Evolutionary conservation across 73 alveolate species (phyloP).

Genomic region (Tetrahymena elliotti): DNA sequence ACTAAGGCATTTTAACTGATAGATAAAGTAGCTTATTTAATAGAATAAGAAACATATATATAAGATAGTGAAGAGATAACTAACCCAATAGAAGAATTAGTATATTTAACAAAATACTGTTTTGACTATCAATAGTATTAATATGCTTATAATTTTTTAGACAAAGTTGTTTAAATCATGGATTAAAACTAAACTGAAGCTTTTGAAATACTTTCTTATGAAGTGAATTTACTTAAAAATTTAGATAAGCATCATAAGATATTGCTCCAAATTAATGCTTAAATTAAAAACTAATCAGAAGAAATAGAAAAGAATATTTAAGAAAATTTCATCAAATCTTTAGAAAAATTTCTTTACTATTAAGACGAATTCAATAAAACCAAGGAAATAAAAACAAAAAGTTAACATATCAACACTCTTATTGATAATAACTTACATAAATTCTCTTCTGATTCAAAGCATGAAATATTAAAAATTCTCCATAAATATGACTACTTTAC

Average conservation of each 20-base stretch:
- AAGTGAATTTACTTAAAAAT: background rate
- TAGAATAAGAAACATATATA: background rate
- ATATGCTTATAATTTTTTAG: background rate
- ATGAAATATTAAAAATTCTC: background rate
- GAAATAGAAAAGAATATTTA: background rate
- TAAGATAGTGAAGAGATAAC: background rate
- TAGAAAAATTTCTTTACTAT: background rate
- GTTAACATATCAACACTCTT: background rate
- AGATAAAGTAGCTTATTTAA: background rate
- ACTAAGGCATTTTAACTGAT: background rate
- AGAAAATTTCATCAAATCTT: background rate
- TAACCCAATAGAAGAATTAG: background rate
- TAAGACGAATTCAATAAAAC: background rate
- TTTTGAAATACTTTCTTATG: background rate
- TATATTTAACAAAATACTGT: background rate
- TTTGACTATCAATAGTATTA: background rate
- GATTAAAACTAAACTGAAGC: background rate
- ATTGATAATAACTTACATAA: background rate
- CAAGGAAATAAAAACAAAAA: background rate
- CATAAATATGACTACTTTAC: background rate
- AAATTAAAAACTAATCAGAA: background rate
- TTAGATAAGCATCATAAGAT: background rate
- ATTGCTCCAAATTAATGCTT: background rate
- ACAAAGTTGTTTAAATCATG: background rate
- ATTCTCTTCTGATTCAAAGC: background rate